These are phyloP conservation scores for Annona cherimola DNA, from an alignment of 164 flowering plant species.

Conservation along the genomic window DNA sequence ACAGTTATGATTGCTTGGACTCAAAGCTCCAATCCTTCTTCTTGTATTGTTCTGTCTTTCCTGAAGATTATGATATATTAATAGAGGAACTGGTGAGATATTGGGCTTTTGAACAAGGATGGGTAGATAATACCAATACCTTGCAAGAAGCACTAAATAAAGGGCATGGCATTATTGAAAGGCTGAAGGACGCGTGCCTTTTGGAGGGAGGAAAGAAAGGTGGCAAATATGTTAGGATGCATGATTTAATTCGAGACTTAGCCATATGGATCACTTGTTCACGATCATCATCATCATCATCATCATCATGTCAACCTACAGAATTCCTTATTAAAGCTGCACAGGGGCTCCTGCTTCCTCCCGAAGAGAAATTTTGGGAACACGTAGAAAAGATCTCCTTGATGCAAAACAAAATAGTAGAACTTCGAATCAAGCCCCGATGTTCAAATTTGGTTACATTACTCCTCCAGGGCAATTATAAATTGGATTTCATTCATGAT, in stretches of 20 bases:
- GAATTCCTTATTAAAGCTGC: background rate
- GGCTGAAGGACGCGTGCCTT: slow-evolving; percentile 4
- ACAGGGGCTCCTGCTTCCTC: background rate
- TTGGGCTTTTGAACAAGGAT: background rate
- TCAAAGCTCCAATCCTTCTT: background rate
- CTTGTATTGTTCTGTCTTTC: background rate
- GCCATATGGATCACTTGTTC: background rate
- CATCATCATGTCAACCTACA: background rate
- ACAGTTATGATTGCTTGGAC: background rate
- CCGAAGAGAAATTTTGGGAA: background rate
- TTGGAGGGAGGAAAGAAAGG: background rate
- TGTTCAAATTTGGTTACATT: background rate
- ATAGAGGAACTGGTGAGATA: background rate
- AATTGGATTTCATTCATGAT: background rate
- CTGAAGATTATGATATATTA: background rate
- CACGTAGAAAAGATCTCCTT: background rate
- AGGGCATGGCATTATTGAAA: background rate
- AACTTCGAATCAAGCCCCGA: background rate
- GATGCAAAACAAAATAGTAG: background rate
- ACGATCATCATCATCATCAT: slow-evolving; percentile 3
- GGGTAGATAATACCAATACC: background rate
- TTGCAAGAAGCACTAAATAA: background rate
- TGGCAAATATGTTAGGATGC: background rate
- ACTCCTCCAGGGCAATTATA: background rate
- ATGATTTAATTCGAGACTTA: slow-evolving; percentile 2